Conservation (phyloP, 345 rosid genomes). For the Eucalyptus guilfoylei region DNA sequence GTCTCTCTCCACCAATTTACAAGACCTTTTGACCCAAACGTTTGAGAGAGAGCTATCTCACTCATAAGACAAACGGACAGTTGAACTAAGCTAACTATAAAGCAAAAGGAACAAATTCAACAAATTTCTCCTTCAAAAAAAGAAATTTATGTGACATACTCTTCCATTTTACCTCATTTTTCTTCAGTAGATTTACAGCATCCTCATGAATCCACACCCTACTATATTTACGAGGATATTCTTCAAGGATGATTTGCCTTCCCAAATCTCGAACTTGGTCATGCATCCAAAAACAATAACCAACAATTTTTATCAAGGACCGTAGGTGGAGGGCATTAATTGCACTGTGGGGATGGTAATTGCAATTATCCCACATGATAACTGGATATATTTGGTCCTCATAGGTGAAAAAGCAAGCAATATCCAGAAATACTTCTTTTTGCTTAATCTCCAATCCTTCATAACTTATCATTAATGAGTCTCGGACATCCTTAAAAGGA, state of each 20-base stretch:
- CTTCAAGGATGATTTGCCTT: rapidly evolving
- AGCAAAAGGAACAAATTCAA: not conserved
- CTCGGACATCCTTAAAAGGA: not conserved
- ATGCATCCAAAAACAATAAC: not conserved
- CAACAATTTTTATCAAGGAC: not conserved
- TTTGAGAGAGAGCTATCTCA: not conserved
- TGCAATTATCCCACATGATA: not conserved
- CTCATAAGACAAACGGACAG: not conserved
- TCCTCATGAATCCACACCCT: not conserved
- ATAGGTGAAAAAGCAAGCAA: not conserved
- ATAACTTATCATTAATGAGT: not conserved
- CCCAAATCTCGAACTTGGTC: not conserved
- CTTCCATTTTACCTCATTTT: not conserved
- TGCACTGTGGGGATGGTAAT: rapidly evolving
- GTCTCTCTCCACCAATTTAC: not conserved
- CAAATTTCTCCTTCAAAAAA: not conserved
- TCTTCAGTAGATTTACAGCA: not conserved
- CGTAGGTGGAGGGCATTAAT: rapidly evolving
- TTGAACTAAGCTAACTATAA: not conserved
- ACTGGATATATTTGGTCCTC: not conserved
- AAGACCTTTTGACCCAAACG: not conserved
- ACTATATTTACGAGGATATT: not conserved
- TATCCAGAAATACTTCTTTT: not conserved
- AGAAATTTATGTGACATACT: not conserved
- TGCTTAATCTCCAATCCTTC: not conserved